These are phyloP conservation scores for Plicaturopsis crispa DNA, from an alignment of 768 basidiomycete genomes.

Conservation along the genomic window DNA sequence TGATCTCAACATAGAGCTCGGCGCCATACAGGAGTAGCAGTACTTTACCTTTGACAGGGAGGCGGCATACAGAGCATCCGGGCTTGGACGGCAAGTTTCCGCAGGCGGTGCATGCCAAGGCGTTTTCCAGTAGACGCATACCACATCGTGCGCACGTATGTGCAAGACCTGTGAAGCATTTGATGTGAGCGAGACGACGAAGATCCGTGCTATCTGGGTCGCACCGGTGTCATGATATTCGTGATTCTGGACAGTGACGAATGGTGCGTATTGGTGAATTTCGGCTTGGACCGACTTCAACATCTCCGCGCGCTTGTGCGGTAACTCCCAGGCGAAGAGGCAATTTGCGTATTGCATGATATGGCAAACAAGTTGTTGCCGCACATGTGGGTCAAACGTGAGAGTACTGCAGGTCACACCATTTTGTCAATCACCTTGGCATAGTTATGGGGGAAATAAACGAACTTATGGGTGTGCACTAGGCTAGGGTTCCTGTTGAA, in stretches of 20 bases:
- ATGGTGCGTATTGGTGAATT: constrained; percentile 13
- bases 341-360: constrained; percentile 69
- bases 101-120: constrained; percentile 35
- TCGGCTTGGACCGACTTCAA: constrained; percentile 50
- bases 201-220: constrained; percentile 3
- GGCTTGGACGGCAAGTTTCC: constrained; percentile 35
- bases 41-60: constrained; percentile 62
- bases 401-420: constrained; percentile 13
- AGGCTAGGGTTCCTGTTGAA: constrained; percentile 3
- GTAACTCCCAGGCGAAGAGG: constrained; percentile 65
- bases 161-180: constrained; percentile 30
- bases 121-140: constrained; percentile 22
- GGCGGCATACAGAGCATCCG: constrained; percentile 64
- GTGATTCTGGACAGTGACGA: constrained; percentile 23
- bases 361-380: constrained; percentile 37
- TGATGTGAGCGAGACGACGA: constrained; percentile 4
- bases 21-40: neutral
- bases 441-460: no score
- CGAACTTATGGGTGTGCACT: neutral
- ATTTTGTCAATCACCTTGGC: constrained; percentile 10
- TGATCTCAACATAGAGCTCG: neutral
- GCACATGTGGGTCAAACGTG: constrained; percentile 22
- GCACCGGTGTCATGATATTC: constrained; percentile 18
- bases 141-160: constrained; percentile 41
- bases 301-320: constrained; percentile 65